Evolutionary conservation across 148 eudicot genomes (phyloP).

Genomic region (Arbutus unedo): DNA sequence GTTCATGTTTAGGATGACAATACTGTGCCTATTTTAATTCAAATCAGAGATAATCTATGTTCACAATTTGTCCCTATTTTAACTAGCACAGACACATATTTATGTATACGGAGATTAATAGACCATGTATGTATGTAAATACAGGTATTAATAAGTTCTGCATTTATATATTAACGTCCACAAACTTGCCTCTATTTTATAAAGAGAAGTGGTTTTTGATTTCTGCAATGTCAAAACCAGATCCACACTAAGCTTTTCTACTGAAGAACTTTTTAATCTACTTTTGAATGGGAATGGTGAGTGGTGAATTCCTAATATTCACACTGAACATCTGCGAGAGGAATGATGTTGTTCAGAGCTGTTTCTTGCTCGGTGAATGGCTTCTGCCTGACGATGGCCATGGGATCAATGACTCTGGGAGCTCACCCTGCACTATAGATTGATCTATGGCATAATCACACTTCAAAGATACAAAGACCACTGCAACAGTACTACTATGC

Average conservation of each 20-base stretch:
- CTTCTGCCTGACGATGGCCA: not conserved
- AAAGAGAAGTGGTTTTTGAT: not conserved
- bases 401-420: not conserved
- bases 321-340: not conserved
- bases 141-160: not conserved
- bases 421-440: not conserved
- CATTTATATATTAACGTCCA: not conserved
- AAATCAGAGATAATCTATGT: not conserved
- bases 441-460: not conserved
- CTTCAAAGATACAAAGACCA: not conserved
- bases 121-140: not conserved
- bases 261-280: not conserved
- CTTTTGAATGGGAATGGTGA: not conserved
- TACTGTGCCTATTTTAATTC: not conserved
- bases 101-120: not conserved
- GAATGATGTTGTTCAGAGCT: not conserved
- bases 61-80: not conserved
- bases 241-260: not conserved
- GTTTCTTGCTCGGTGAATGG: not conserved
- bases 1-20: not conserved
- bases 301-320: not conserved
- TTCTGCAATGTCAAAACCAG: not conserved
- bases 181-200: not conserved
- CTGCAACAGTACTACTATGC: not conserved
- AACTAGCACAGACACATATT: not conserved